These are phyloP conservation scores for Arthroderma sp. DNA, from an alignment of 2,329 filamentous ascomycete species.

Conservation along the genomic window DNA sequence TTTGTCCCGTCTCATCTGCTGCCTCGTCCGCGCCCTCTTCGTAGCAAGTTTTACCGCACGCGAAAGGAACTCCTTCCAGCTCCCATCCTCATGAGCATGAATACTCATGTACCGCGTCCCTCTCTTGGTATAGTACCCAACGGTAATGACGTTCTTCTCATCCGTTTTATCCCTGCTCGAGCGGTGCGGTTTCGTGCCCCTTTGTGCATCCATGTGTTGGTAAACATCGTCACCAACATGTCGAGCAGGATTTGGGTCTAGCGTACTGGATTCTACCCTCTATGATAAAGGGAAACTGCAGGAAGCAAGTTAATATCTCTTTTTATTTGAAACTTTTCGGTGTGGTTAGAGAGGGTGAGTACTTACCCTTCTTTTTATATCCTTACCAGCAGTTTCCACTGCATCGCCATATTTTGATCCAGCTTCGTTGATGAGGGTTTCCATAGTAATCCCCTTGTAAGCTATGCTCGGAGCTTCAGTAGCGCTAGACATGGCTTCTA, in stretches of 20 bases:
- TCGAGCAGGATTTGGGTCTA: no score
- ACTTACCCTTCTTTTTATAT: neutral
- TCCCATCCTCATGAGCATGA: conserved; percentile 2
- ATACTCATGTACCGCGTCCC: neutral
- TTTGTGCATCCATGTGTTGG: no score
- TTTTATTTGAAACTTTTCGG: no score
- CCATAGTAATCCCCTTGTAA: neutral
- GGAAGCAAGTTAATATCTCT: neutral
- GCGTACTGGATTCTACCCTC: neutral
- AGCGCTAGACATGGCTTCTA: neutral
- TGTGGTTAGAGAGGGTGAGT: neutral
- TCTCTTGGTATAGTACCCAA: neutral
- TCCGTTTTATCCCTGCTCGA: neutral
- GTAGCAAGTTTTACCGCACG: neutral
- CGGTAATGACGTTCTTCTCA: neutral
- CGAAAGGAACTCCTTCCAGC: neutral
- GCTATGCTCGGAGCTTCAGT: neutral
- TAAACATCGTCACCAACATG: no score
- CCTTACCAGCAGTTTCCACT: neutral
- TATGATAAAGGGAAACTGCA: neutral
- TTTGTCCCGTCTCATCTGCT: no score
- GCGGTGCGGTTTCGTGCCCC: neutral
- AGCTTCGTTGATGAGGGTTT: neutral
- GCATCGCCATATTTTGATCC: neutral
- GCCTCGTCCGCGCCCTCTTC: no score